Evolutionary conservation across 352 stramenopile species (phyloP).

Genomic region (Pythium plurisporium): DNA sequence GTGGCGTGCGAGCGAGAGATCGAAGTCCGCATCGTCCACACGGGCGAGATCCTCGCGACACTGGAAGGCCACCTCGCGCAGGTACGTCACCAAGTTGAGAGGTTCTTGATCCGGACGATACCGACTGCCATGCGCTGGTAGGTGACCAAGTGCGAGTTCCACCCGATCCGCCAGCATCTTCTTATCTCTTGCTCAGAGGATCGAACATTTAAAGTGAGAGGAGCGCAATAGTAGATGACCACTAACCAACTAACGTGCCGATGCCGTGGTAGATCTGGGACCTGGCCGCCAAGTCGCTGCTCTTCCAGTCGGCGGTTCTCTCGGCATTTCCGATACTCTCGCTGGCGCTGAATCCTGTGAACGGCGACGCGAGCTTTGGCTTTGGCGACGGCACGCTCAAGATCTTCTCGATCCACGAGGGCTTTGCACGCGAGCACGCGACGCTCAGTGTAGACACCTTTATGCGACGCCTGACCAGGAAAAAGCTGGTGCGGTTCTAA

Average conservation of each 20-base stretch:
- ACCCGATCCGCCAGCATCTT: conserved; percentile 59
- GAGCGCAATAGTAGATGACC: neutral
- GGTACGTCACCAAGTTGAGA: conserved; percentile 17
- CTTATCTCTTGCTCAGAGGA: conserved; percentile 76
- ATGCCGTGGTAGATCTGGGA: conserved; percentile 67
- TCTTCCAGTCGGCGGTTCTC: conserved; percentile 75
- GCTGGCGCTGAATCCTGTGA: conserved; percentile 52
- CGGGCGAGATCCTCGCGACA: conserved; percentile 49
- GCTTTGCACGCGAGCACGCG: conserved; percentile 51
- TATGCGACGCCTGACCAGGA: conserved; percentile 29
- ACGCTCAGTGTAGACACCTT: conserved; percentile 44
- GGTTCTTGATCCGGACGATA: neutral
- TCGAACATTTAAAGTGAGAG: conserved; percentile 72
- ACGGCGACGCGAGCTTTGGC: conserved; percentile 57
- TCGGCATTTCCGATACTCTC: conserved; percentile 73
- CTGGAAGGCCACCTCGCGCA: conserved; percentile 65
- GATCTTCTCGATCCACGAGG: conserved; percentile 49
- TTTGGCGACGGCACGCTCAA: conserved; percentile 68
- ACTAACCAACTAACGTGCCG: no score
- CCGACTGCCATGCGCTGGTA: conserved; percentile 1
- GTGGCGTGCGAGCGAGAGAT: conserved; percentile 47
- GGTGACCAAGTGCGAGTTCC: conserved; percentile 73
- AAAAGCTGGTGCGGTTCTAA: conserved; percentile 49
- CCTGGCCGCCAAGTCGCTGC: conserved; percentile 44
- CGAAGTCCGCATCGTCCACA: conserved; percentile 50